Percentiles rank a stretch among this genome's conserved stretches.
Conservation (phyloP, 2,329 filamentous ascomycete species). For the Xylaria digitata region DNA sequence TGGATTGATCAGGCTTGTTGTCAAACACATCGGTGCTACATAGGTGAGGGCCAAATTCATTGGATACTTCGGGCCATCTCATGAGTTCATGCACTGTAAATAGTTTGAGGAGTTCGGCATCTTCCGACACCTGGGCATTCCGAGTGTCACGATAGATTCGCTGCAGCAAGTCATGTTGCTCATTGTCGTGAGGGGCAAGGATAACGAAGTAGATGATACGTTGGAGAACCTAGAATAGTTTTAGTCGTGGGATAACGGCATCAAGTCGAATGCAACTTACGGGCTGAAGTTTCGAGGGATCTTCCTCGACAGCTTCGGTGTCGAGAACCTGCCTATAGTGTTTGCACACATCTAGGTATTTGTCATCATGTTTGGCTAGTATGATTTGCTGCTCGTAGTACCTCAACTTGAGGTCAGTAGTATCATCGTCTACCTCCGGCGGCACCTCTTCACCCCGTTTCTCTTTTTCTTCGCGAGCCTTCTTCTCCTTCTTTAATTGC, state of each 20-base stretch:
- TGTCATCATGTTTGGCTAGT: slow-evolving; percentile 94
- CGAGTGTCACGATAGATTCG: slow-evolving; percentile 88
- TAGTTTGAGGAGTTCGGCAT: slow-evolving; percentile 88
- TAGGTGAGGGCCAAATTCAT: slow-evolving; percentile 88
- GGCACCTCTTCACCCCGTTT: slow-evolving; percentile 82
- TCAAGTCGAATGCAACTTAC: slow-evolving; percentile 63
- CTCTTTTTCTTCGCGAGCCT: slow-evolving; percentile 87
- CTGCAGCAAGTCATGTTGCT: slow-evolving; percentile 96
- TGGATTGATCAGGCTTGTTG: slow-evolving; percentile 69
- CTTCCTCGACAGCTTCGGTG: slow-evolving; percentile 93
- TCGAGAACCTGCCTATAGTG: slow-evolving; percentile 97
- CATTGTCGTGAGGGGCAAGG: slow-evolving; percentile 96
- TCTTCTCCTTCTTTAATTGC: slow-evolving; percentile 89
- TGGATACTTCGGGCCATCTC: slow-evolving; percentile 95
- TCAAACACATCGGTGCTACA: slow-evolving; percentile 92
- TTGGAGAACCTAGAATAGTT: slow-evolving; percentile 76
- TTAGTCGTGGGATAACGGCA: slow-evolving; percentile 33
- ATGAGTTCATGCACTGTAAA: slow-evolving; percentile 97
- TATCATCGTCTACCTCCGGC: slow-evolving; percentile 84
- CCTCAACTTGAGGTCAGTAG: slow-evolving; percentile 92
- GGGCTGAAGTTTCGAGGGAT: slow-evolving; percentile 84
- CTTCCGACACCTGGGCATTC: slow-evolving; percentile 79
- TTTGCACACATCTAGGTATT: slow-evolving; percentile 98
- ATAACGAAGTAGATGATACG: slow-evolving; percentile 98
- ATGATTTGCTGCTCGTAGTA: slow-evolving; percentile 99